Percentiles rank a stretch among this genome's conserved stretches.
These are phyloP conservation scores for Alternaria metachromatica DNA, from an alignment of 2,329 filamentous ascomycete species.

Conservation along the genomic window DNA sequence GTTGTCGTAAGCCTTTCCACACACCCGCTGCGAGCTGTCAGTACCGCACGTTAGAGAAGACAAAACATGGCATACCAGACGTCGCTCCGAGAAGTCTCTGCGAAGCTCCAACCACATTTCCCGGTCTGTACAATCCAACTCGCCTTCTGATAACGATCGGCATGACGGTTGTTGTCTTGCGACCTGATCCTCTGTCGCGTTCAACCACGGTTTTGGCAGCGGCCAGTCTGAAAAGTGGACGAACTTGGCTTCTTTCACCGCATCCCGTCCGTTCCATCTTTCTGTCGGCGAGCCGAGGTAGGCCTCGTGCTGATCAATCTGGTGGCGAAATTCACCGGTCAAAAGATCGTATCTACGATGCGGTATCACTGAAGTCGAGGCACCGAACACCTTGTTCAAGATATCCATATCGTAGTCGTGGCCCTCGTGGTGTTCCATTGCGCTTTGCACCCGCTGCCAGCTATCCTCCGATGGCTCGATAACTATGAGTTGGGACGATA, in stretches of 20 bases:
- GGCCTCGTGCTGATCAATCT: neutral
- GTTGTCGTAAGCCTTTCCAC: neutral
- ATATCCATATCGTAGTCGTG: neutral
- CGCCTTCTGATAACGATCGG: neutral
- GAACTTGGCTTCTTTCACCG: slow-evolving; percentile 64
- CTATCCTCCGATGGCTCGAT: slow-evolving; percentile 63
- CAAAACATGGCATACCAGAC: neutral
- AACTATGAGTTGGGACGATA: slow-evolving; percentile 66
- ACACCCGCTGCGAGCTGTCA: neutral
- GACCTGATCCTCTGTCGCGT: neutral
- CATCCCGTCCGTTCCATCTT: slow-evolving; percentile 62
- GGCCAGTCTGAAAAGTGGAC: slow-evolving; percentile 64
- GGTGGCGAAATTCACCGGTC: neutral
- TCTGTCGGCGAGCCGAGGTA: slow-evolving; percentile 56
- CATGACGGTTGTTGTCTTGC: neutral
- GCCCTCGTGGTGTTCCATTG: slow-evolving; percentile 21
- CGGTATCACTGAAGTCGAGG: neutral
- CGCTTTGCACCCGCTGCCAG: slow-evolving; percentile 43
- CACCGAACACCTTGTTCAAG: neutral
- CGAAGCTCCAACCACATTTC: neutral
- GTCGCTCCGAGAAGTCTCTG: neutral
- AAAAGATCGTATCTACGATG: neutral
- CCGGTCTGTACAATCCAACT: neutral
- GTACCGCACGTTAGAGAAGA: neutral
- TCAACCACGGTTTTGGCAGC: neutral